Evolutionary conservation across 2,329 filamentous ascomycete species (phyloP).

Genomic region (Chalaropsis thielavioides): DNA sequence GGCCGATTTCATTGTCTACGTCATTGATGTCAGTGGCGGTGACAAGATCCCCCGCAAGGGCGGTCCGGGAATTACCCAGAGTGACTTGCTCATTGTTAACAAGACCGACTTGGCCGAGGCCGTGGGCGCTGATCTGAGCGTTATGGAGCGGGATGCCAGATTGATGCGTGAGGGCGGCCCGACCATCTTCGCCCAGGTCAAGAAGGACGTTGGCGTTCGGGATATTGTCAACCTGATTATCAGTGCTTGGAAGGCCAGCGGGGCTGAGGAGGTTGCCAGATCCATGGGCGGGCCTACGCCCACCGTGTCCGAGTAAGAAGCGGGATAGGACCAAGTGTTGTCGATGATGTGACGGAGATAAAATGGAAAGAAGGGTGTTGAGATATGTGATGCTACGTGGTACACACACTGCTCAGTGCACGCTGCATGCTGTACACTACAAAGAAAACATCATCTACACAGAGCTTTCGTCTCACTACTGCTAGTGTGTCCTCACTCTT

Average conservation of each 20-base stretch:
- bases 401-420: too few relatives aligned
- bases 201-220: conserved; percentile 70
- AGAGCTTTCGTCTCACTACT: too few relatives aligned
- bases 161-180: conserved; percentile 94
- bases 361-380: not conserved
- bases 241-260: conserved; percentile 85
- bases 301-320: conserved; percentile 28
- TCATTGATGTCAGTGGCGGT: conserved; percentile 90
- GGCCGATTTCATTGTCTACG: conserved; percentile 96
- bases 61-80: conserved; percentile 92
- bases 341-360: not conserved
- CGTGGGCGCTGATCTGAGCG: conserved; percentile 73
- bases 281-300: conserved; percentile 41
- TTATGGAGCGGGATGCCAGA: conserved; percentile 89
- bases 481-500: not conserved
- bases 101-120: conserved; percentile 90
- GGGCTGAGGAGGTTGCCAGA: conserved; percentile 50
- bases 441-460: not conserved
- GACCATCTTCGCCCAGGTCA: conserved; percentile 95
- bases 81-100: conserved; percentile 84
- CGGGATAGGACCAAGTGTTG: not conserved
- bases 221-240: conserved; percentile 79
- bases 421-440: not conserved
- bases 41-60: conserved; percentile 96
- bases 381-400: too few relatives aligned